Evolutionary conservation across 257 asterid species (phyloP), one percentile per base, ranked within the genome.

Genomic region (Lycium barbarum): DNA sequence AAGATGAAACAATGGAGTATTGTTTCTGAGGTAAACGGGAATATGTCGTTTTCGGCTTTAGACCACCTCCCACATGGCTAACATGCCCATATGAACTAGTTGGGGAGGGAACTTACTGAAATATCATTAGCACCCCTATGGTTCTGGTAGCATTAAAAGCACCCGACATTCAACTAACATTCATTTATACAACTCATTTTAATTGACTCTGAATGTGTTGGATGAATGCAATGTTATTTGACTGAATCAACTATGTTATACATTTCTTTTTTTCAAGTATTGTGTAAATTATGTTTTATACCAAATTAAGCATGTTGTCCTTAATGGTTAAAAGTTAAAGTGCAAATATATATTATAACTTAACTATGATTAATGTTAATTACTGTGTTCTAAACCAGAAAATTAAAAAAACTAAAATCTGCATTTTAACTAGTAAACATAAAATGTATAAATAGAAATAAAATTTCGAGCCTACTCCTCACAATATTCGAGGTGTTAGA

Each of bases 31-130:
- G 78, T 68, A n/a, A 68, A 17, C 26, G 20, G 45, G 2, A 13
- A 22, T 76, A 26, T 51, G 82, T 53, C 82, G 2, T 35, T 78
- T 26, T 78, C 65, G 2, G 12, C 45, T 53, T 51, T 51, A 76
- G 26, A 14, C 14, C 47, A 51, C 26, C 82, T 14, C 82, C 82
- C 82, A 53, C 82, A 51, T 53, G 65, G 65, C 65, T 14, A 53
- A 76, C 65, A 76, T 76, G 65, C 65, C 65, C 47, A 4, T 76
- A 76, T 51, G 47, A 51, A 18, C 65, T 17, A 26, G n/a, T 1
- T 2, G 65, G 11, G 14, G 49, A 26, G 5, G 47, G 43, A 13
- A 51, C 63, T 51, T 53, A 2, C 0, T 78, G 82, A 78, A 53
- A 53, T 78, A 53, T 78, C 65, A 78, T 53, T 33, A 53, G 8